Base-by-base conservation (phyloP, 176 grass and related monocot genomes). In the Urochloa ruziziensis region DNA sequence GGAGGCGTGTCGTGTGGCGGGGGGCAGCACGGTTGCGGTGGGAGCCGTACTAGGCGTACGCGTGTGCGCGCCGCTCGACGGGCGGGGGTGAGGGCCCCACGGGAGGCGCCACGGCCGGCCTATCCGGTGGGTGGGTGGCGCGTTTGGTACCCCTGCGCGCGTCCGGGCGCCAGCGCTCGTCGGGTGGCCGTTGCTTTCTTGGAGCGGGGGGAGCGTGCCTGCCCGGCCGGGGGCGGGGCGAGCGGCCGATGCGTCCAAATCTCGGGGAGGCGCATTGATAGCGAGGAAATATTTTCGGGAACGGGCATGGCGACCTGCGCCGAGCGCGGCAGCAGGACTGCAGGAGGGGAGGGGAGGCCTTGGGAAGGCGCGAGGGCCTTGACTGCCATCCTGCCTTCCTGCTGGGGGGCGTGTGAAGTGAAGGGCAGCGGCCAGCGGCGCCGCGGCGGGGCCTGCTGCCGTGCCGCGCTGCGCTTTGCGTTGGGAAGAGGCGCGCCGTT, bases 1-100 rank as follows among this genome's bases (percentile, higher is more conserved):
- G 82, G 56, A 70, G 70, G 39, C 52, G 86, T 91, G 92, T 94
- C 80, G 89, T 94, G 75, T 44, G 73, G 79, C 32, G 73, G 93
- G 92, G 78, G 62, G 83, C 89, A 89, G 89, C 83, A 43, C 78
- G 72, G 67, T 60, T 52, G 64, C 36, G 42, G 27, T 75, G 32
- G 39, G 48, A 34, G 47, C 37, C 37, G 39, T 40, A 40, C 47
- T 18, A 36, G 32, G n/a, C n/a, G 21, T 44, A 42, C 65, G 78
- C 79, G 57, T 53, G 78, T 58, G 86, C 24, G n/a, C 49, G 73
- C 85, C 67, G 66, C 87, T 80, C 70, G 12, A 57, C 49, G 35
- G 35, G 7, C 13, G 1, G 25, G 6, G 28, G 58, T 70, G 56
- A 66, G 76, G 36, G 10, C 57, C 0, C 40, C 40, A 12, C 4